Percentiles rank a stretch among this genome's conserved stretches.
Conservation (phyloP, 2,329 filamentous ascomycete species). For the Hymenoscyphus occultus region DNA sequence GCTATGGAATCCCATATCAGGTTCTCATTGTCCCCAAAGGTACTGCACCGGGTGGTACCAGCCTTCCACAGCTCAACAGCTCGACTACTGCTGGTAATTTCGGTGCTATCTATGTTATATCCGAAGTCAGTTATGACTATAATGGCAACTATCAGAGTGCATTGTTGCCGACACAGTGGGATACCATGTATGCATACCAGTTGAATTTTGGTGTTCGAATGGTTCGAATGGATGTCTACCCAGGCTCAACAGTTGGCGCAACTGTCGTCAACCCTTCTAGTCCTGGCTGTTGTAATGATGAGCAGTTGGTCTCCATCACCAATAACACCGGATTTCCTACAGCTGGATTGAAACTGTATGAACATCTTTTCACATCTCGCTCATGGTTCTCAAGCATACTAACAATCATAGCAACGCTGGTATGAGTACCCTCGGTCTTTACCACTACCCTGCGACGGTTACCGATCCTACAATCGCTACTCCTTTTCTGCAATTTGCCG, state of each 20-base stretch:
- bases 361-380: slow-evolving; percentile 16
- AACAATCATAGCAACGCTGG: slow-evolving; percentile 35
- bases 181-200: slow-evolving; percentile 55
- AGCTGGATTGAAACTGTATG: slow-evolving; percentile 44
- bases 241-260: slow-evolving; percentile 47
- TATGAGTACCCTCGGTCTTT: slow-evolving; percentile 51
- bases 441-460: slow-evolving; percentile 56
- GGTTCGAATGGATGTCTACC: slow-evolving; percentile 59
- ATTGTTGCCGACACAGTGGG: slow-evolving; percentile 55
- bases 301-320: slow-evolving; percentile 51
- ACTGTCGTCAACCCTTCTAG: slow-evolving; percentile 32
- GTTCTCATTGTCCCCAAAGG: slow-evolving; percentile 50
- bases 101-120: slow-evolving; percentile 43
- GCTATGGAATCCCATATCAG: slow-evolving; percentile 59
- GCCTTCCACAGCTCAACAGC: slow-evolving; percentile 36
- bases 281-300: slow-evolving; percentile 43
- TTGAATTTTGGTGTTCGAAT: slow-evolving; percentile 55
- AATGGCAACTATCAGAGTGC: slow-evolving; percentile 35
- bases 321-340: slow-evolving; percentile 52
- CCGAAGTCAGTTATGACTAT: slow-evolving; percentile 41
- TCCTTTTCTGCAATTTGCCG: slow-evolving; percentile 50
- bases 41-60: slow-evolving; percentile 37
- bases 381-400: slow-evolving; percentile 11
- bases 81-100: slow-evolving; percentile 4
- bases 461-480: slow-evolving; percentile 51